phyloP scores from a whole-genome alignment of 768 basidiomycete species.

The Termitomyces bulborhizus region DNA sequence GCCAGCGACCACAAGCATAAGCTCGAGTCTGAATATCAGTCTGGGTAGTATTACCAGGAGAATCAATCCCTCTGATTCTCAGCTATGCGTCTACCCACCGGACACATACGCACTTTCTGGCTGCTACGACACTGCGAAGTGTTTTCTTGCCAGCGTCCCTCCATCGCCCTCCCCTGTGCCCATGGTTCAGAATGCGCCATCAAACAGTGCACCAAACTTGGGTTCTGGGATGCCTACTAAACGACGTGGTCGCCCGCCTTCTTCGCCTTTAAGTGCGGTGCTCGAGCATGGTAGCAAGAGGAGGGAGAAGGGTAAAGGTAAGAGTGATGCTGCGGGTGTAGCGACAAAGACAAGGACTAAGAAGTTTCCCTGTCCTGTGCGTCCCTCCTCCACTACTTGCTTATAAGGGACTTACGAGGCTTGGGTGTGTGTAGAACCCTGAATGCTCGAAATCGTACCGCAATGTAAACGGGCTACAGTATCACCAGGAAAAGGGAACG shows the following conservation, averaged over 20 bases:
- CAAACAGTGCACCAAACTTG: too few species aligned
- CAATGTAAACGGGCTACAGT: constrained; percentile 62
- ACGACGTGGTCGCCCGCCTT: neutral
- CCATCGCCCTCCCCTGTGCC: too few species aligned
- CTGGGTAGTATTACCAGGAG: too few species aligned
- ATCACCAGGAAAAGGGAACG: constrained; percentile 62
- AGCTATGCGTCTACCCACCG: constrained; percentile 3
- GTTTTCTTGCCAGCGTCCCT: neutral
- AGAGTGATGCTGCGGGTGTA: neutral
- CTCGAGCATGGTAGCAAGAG: neutral
- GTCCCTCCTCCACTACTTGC: constrained; percentile 9
- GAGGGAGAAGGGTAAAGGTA: constrained; percentile 6
- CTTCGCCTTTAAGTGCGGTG: neutral
- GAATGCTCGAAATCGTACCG: constrained; percentile 61
- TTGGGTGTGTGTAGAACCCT: constrained; percentile 21
- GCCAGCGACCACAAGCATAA: too few species aligned
- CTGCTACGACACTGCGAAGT: constrained; percentile 14
- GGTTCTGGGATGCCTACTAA: too few species aligned
- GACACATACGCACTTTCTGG: constrained; percentile 10
- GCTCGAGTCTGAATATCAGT: too few species aligned
- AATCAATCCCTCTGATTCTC: neutral
- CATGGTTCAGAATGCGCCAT: too few species aligned
- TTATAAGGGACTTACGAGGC: too few species aligned
- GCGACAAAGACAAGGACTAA: constrained; percentile 22
- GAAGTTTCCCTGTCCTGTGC: constrained; percentile 47